Conservation (phyloP, 495 filamentous ascomycete genomes). For the Aspergillus olivimuriae region DNA sequence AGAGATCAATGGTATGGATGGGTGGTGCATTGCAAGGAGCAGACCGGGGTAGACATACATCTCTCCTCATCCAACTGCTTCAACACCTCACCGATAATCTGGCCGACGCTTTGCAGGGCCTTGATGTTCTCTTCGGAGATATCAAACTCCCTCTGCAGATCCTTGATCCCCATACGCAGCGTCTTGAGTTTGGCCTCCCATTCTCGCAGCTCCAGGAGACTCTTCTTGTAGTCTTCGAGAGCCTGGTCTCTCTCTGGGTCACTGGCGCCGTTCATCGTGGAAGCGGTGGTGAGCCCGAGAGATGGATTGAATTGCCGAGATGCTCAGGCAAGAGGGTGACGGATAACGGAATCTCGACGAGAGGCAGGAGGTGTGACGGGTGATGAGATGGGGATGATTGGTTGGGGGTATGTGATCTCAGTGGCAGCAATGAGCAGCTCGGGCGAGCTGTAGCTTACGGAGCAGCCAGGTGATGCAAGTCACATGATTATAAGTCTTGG, state of each 20-base stretch:
- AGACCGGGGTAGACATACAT: constrained; percentile 52
- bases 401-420: constrained; percentile 12
- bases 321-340: neutral
- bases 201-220: constrained; percentile 93
- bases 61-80: constrained; percentile 98
- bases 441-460: constrained; percentile 27
- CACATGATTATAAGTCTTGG: too few species aligned
- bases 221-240: constrained; percentile 82
- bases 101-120: constrained; percentile 95
- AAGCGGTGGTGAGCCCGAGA: neutral
- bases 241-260: constrained; percentile 72
- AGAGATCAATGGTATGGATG: too few species aligned
- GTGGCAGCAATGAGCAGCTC: constrained; percentile 8
- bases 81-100: constrained; percentile 98
- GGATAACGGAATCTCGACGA: neutral
- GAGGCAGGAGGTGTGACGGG: neutral
- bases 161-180: constrained; percentile 89
- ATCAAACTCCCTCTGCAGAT: constrained; percentile 88
- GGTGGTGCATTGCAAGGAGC: neutral
- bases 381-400: constrained; percentile 5
- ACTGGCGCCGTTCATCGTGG: constrained; percentile 43
- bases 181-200: constrained; percentile 96
- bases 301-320: neutral
- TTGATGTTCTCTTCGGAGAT: constrained; percentile 99
- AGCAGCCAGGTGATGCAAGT: constrained; percentile 8